Evolutionary conservation across 2,329 filamentous ascomycete genomes (phyloP), one percentile per base, ranked within the genome.

Genomic region (Teratosphaeria destructans): DNA sequence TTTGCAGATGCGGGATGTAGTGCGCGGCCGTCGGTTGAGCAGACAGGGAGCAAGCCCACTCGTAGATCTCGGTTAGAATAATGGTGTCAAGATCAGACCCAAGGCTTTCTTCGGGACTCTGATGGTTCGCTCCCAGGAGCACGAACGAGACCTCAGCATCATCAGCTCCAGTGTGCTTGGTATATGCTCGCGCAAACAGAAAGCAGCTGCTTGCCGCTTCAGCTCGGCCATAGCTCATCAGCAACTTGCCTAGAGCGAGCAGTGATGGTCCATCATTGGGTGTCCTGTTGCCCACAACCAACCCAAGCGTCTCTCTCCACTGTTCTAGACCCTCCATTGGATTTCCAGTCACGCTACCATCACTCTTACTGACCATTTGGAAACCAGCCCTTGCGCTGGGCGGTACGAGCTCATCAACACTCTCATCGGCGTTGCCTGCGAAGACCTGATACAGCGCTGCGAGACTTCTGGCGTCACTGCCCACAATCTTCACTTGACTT

Each of bases 131-230:
- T 16, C 94, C 93, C 26, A 99, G 79, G 7, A 97, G 82, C 5
- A 94, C 88, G 65, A 97, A 87, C 67, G 87, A 85, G 3, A 87
- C 82, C 54, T 85, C 84, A 0, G 86, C 80, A 67, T 99, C 93
- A 71, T 97, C 92, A 7, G 88, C 78, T 3, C 93, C 94, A 55
- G 88, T 87, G 70, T 96, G 89, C 8, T 90, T 78, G 0, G 86
- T 82, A 23, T 83, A 77, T 27, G 79, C 80, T 53, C 88, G 83
- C 12, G 90, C 90, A 71, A 99, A 95, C 19, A 99, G 79, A 76
- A 88, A 96, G 78, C 95, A 99, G 54, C 94, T 87, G 65, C 97
- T 94, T 27, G 93, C 91, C 23, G 95, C 95, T 72, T 97, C 93
- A 11, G 88, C 85, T 62, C 95, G 83, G 43, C 90, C 89, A 72